Conservation (phyloP, 805 yeast genomes). For the Saccharomycopsis fermentans region DNA sequence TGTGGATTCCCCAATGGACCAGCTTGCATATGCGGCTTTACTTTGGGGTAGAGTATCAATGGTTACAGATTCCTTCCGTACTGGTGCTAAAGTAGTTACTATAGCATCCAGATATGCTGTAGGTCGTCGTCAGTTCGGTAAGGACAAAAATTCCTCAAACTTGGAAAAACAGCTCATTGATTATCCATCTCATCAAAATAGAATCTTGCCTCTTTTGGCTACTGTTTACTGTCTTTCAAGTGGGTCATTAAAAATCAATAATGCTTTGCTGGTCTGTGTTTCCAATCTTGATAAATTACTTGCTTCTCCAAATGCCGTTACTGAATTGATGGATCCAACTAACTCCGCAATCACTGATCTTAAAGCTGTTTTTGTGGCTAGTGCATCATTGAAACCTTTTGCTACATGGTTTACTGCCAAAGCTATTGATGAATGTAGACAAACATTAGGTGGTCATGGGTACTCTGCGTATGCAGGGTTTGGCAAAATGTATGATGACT, state of each 20-base stretch:
- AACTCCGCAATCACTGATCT: slow-evolving; percentile 43
- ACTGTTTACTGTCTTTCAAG: slow-evolving; percentile 67
- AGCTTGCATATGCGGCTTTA: slow-evolving; percentile 78
- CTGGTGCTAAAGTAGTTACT: slow-evolving; percentile 68
- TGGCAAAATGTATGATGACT: slow-evolving; percentile 80
- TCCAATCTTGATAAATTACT: slow-evolving; percentile 28
- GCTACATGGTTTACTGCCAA: slow-evolving; percentile 79
- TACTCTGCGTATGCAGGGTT: slow-evolving; percentile 88
- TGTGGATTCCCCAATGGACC: slow-evolving; percentile 74
- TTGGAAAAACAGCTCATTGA: slow-evolving; percentile 66
- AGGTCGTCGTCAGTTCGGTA: slow-evolving; percentile 77
- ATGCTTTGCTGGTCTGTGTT: neutral
- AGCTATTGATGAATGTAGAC: slow-evolving; percentile 82
- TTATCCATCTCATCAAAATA: slow-evolving; percentile 81
- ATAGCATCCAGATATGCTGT: slow-evolving; percentile 85
- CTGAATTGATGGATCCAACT: slow-evolving; percentile 32
- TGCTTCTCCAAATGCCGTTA: slow-evolving; percentile 37
- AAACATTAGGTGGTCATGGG: slow-evolving; percentile 94
- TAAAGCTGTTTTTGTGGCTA: slow-evolving; percentile 71
- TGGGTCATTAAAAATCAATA: slow-evolving; percentile 41
- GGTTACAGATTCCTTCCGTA: slow-evolving; percentile 79
- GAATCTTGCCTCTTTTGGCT: slow-evolving; percentile 78
- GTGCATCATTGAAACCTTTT: slow-evolving; percentile 83
- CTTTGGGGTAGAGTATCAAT: slow-evolving; percentile 83
- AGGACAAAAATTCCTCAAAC: slow-evolving; percentile 27